A percentile compares a stretch with the other conserved stretches of the same genome.
Evolutionary conservation across 2,329 filamentous ascomycete genomes (phyloP).

Genomic region (Colletotrichum eleusines): DNA sequence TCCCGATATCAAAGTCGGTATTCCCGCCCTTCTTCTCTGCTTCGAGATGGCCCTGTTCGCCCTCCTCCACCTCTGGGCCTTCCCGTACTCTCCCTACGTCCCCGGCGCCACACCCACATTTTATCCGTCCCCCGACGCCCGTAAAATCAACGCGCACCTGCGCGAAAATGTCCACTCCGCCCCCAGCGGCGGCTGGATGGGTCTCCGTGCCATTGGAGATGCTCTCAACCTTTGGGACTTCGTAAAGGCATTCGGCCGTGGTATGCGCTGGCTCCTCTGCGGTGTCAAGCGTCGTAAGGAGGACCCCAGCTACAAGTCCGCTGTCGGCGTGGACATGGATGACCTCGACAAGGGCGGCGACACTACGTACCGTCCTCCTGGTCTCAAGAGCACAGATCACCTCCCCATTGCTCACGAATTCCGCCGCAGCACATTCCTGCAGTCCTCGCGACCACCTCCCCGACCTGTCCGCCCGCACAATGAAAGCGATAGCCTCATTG

Average conservation of each 20-base stretch:
- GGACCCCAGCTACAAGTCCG: conserved; percentile 63
- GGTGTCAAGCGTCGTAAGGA: conserved; percentile 72
- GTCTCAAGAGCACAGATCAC: conserved; percentile 53
- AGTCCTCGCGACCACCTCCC: conserved; percentile 42
- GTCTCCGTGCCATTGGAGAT: conserved; percentile 74
- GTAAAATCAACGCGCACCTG: conserved; percentile 55
- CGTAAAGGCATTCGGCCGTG: conserved; percentile 81
- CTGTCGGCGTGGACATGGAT: conserved; percentile 53
- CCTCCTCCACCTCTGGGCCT: conserved; percentile 84
- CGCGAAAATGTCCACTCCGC: conserved; percentile 58
- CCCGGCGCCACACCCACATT: conserved; percentile 58
- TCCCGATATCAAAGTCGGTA: conserved; percentile 83
- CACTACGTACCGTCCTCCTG: conserved; percentile 45
- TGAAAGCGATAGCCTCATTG: conserved; percentile 60
- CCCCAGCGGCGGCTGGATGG: conserved; percentile 75
- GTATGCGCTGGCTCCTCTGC: conserved; percentile 84
- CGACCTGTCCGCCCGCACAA: conserved; percentile 44
- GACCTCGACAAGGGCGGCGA: conserved; percentile 50
- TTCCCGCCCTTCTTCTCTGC: conserved; percentile 82
- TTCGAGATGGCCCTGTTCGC: conserved; percentile 88
- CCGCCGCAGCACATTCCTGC: conserved; percentile 48
- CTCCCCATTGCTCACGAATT: conserved; percentile 56
- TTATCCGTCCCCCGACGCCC: conserved; percentile 59
- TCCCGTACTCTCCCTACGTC: conserved; percentile 79
- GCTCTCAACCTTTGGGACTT: conserved; percentile 87